Evolutionary conservation across 1,284 basidiomycete species (phyloP).

Genomic region (Austropuccinia psidii): DNA sequence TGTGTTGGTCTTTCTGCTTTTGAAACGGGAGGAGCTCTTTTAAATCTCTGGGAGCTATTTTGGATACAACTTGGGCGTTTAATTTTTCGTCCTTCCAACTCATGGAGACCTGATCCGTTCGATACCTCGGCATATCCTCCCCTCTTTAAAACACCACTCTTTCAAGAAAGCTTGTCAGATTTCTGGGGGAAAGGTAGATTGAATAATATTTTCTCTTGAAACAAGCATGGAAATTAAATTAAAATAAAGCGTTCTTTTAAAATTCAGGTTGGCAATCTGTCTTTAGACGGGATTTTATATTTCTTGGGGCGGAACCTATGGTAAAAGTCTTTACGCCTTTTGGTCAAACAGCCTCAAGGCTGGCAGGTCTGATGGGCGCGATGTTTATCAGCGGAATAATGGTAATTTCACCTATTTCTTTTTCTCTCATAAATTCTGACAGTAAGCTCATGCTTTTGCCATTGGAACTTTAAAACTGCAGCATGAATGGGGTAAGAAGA

Average conservation of each 20-base stretch:
- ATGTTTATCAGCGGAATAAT: conserved; percentile 25
- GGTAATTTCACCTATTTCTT: background rate
- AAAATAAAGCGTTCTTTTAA: too few relatives aligned
- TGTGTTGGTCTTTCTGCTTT: background rate
- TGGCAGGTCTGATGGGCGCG: conserved; percentile 19
- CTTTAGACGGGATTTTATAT: conserved; percentile 25
- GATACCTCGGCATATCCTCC: conserved; percentile 19
- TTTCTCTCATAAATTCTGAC: too few relatives aligned
- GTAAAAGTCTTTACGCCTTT: conserved; percentile 1
- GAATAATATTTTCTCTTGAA: background rate
- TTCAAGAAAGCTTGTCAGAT: conserved; percentile 11
- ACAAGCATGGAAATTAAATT: too few relatives aligned
- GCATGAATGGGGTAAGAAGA: conserved; percentile 23
- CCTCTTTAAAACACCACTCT: background rate
- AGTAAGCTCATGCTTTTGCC: too few relatives aligned
- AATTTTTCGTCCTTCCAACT: background rate
- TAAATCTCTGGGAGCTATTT: conserved; percentile 11
- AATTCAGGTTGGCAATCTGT: conserved; percentile 24
- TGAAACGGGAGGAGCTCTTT: background rate
- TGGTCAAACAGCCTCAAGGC: conserved; percentile 6
- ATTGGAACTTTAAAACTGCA: background rate
- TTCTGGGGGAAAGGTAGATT: conserved; percentile 25
- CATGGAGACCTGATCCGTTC: conserved; percentile 23
- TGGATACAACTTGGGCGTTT: background rate
- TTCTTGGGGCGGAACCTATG: conserved; percentile 9